Evolutionary conservation across 805 yeast species (phyloP).

Genomic region (Myxozyma neotropica): DNA sequence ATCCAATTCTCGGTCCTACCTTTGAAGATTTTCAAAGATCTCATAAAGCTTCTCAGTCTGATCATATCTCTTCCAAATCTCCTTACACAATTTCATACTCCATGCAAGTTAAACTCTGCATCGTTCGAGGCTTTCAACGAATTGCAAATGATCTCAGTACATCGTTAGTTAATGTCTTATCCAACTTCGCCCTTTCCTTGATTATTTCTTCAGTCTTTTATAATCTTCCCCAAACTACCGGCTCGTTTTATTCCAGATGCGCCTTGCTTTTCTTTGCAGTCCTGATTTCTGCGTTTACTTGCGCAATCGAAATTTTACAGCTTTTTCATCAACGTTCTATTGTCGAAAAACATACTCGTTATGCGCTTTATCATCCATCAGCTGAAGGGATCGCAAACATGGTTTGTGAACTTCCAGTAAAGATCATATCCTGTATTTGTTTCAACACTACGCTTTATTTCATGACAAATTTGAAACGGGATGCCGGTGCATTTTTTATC

Average conservation of each 20-base stretch:
- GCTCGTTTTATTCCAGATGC: conserved; percentile 64
- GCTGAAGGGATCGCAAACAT: conserved; percentile 70
- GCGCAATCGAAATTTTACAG: conserved; percentile 50
- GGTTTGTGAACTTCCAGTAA: conserved; percentile 64
- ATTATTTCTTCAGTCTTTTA: conserved; percentile 66
- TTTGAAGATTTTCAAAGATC: conserved; percentile 38
- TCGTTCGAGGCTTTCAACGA: conserved; percentile 47
- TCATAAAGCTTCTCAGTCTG: conserved; percentile 46
- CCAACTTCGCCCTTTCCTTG: conserved; percentile 58
- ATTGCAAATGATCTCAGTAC: conserved; percentile 59
- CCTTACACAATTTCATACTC: conserved; percentile 50
- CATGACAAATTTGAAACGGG: conserved; percentile 53
- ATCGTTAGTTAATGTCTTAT: conserved; percentile 49
- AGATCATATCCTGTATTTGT: conserved; percentile 49
- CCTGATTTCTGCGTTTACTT: conserved; percentile 50
- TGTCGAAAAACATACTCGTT: conserved; percentile 68
- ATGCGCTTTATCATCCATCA: conserved; percentile 72
- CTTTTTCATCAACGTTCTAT: conserved; percentile 56
- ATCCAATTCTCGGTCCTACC: conserved; percentile 36
- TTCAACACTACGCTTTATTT: conserved; percentile 60
- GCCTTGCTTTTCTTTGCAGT: conserved; percentile 56
- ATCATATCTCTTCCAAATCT: conserved; percentile 46
- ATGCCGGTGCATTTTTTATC: conserved; percentile 59
- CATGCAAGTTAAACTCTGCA: conserved; percentile 50
- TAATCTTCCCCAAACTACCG: conserved; percentile 53